Conservation (phyloP, 73 alveolate genomes). For the Vitrella brassicaformis region DNA sequence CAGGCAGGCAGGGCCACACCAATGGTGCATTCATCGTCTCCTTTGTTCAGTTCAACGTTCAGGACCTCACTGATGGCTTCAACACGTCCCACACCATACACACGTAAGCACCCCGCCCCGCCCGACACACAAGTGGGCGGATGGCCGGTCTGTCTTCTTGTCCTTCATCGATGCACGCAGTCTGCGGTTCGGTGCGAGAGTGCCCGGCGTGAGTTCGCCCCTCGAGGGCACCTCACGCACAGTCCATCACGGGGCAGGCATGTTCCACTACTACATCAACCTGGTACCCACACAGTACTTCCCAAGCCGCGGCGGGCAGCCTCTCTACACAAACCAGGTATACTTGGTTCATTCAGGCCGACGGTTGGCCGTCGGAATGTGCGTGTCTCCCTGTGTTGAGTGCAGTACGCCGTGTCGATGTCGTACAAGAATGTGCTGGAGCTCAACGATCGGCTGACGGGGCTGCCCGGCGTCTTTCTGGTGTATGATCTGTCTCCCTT, state of each 20-base stretch:
- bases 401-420: conserved; percentile 21
- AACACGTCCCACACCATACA: not conserved
- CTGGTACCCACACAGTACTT: conserved; percentile 26
- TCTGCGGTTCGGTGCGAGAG: not conserved
- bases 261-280: conserved; percentile 33
- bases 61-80: not conserved
- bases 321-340: conserved; percentile 29
- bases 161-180: not conserved
- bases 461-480: conserved; percentile 38
- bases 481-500: conserved; percentile 37
- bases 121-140: no score
- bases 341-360: no score
- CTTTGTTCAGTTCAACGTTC: not conserved
- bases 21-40: not conserved
- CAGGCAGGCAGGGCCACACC: not conserved
- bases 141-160: no score
- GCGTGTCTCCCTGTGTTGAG: not conserved
- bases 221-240: not conserved
- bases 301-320: conserved; percentile 22
- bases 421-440: not conserved
- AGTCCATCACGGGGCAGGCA: not conserved
- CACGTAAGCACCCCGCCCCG: not conserved
- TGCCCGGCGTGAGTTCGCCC: not conserved
- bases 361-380: no score
- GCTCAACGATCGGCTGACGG: conserved; percentile 9